Evolutionary conservation across 208 protist genomes (phyloP).

Genomic region (Wallacemonas sp.): DNA sequence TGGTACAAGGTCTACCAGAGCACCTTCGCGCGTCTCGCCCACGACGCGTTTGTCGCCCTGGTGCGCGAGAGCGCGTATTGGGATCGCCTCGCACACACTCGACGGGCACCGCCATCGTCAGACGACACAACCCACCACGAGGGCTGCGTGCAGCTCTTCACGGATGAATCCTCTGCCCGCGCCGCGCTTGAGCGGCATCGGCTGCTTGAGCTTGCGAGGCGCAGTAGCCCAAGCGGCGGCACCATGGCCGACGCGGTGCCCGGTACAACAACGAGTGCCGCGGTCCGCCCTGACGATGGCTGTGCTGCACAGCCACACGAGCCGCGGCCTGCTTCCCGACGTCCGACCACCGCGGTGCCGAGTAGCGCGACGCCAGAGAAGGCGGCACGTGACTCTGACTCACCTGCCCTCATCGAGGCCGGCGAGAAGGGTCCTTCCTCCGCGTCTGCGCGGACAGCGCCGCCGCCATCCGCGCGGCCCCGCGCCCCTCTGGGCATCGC

Average conservation of each 20-base stretch:
- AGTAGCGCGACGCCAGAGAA: conserved; percentile 6
- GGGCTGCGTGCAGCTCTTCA: conserved; percentile 31
- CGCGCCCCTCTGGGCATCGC: not conserved
- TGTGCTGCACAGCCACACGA: too few species aligned
- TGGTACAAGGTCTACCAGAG: conserved; percentile 59
- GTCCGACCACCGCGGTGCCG: not conserved
- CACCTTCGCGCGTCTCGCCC: conserved; percentile 45
- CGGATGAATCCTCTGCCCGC: conserved; percentile 48
- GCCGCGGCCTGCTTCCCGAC: not conserved
- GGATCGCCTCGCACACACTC: conserved; percentile 3
- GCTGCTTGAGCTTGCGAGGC: conserved; percentile 10
- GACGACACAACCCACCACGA: not conserved
- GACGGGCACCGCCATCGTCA: not conserved
- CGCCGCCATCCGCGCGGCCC: not conserved
- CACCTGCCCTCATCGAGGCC: not conserved
- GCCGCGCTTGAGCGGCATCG: conserved; percentile 20
- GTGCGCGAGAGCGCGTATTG: conserved; percentile 23
- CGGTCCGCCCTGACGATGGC: too few species aligned
- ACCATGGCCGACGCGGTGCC: conserved; percentile 18
- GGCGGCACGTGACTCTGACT: not conserved
- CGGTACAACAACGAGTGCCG: too few species aligned
- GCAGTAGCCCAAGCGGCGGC: too few species aligned
- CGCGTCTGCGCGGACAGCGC: not conserved
- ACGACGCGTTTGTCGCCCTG: conserved; percentile 45
- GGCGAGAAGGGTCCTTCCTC: not conserved